Percentiles rank a stretch among this genome's conserved stretches.
phyloP scores from a whole-genome alignment of 495 filamentous ascomycete genomes.

The Daldinia bambusicola region DNA sequence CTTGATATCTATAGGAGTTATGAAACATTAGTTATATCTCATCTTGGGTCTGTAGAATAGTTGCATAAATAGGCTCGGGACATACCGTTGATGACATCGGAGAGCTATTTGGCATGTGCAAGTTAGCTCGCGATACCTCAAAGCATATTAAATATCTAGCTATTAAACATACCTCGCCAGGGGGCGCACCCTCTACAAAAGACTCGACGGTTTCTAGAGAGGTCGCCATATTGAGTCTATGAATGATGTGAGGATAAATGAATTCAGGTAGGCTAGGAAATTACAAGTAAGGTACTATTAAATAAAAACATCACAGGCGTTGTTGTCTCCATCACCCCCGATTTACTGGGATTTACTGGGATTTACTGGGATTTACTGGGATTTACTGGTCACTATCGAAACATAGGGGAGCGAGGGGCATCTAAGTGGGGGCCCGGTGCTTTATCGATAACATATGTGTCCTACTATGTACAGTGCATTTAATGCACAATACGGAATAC shows the following conservation, averaged over 20 bases:
- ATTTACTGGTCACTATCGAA: constrained; percentile 2
- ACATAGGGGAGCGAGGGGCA: constrained; percentile 9
- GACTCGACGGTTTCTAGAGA: constrained; percentile 74
- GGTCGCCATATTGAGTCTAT: constrained; percentile 48
- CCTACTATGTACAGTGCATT: too few species aligned
- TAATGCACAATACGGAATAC: too few species aligned
- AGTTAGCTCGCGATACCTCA: constrained; percentile 20
- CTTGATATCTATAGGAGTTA: constrained; percentile 78
- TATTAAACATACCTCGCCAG: constrained; percentile 82
- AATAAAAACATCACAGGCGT: constrained; percentile 2
- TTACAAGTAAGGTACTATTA: neutral
- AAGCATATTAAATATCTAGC: constrained; percentile 17
- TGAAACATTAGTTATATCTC: constrained; percentile 3
- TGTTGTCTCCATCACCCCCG: neutral
- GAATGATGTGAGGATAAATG: neutral
- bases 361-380: too few species aligned
- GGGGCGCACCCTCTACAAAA: constrained; percentile 94
- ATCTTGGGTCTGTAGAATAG: neutral
- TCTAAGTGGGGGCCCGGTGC: neutral
- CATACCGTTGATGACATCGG: constrained; percentile 89
- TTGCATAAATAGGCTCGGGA: neutral
- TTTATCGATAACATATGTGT: constrained; percentile 2
- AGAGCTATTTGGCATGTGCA: constrained; percentile 65
- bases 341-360: too few species aligned
- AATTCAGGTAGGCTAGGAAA: neutral